These are phyloP conservation scores for Picea mariana DNA, from an alignment of 83 land plant genomes.

Conservation along the genomic window DNA sequence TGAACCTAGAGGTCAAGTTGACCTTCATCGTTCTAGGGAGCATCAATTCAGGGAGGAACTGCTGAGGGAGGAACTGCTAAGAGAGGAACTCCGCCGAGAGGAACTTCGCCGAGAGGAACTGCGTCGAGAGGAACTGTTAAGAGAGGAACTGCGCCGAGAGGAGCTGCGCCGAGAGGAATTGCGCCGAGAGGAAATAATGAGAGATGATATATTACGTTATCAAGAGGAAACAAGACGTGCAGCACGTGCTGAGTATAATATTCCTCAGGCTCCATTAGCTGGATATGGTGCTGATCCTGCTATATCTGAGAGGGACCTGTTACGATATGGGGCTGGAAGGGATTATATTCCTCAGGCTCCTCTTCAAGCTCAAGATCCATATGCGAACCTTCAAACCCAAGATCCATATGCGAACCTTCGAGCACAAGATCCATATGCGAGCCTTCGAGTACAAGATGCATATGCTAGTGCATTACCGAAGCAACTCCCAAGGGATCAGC, in stretches of 20 bases:
- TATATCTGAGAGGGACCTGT: background rate
- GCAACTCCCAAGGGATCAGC: background rate
- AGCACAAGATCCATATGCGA: background rate
- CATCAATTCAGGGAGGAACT: background rate
- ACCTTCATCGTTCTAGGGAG: background rate
- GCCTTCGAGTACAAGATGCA: background rate
- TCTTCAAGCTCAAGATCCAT: background rate
- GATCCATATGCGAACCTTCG: background rate
- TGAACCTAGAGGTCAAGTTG: background rate
- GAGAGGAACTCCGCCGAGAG: background rate
- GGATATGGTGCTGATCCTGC: background rate
- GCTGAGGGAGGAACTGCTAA: background rate
- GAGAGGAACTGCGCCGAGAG: background rate
- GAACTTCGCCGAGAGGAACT: background rate
- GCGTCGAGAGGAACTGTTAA: background rate
- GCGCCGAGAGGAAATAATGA: background rate
- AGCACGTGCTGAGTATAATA: slow-evolving; percentile 4
- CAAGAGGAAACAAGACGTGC: background rate
- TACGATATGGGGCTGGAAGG: slow-evolving; percentile 7
- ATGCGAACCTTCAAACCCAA: background rate
- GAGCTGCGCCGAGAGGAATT: background rate
- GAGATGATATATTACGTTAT: background rate
- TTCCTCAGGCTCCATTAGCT: background rate
- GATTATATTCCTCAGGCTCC: slow-evolving; percentile 2
- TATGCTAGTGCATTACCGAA: background rate